Percentiles rank a stretch among this genome's conserved stretches.
phyloP scores from a whole-genome alignment of 2,329 filamentous ascomycete species.

The Scytalidium lignicola region DNA sequence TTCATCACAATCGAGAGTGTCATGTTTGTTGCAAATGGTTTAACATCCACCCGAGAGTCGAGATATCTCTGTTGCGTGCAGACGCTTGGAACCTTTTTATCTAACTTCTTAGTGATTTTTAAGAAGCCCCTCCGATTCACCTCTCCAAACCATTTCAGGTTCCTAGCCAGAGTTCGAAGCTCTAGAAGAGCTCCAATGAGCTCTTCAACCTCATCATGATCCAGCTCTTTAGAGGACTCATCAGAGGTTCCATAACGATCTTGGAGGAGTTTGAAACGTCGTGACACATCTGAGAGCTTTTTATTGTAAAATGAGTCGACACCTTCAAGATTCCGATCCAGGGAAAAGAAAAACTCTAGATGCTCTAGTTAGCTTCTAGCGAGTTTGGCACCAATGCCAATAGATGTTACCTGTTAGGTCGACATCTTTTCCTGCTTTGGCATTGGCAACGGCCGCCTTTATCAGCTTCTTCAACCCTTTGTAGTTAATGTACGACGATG shows the following conservation, averaged over 20 bases:
- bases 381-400: conserved; percentile 27
- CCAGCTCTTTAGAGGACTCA: conserved; percentile 66
- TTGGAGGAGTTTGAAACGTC: conserved; percentile 79
- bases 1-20: conserved; percentile 54
- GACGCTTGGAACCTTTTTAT: conserved; percentile 81
- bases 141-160: conserved; percentile 96
- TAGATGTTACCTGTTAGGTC: conserved; percentile 80
- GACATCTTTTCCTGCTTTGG: conserved; percentile 65
- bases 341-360: conserved; percentile 90
- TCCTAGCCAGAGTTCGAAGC: conserved; percentile 78
- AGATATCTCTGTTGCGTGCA: conserved; percentile 82
- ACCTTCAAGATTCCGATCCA: conserved; percentile 95
- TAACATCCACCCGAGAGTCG: conserved; percentile 82
- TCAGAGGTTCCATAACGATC: conserved; percentile 77
- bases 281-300: conserved; percentile 79
- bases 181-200: conserved; percentile 86
- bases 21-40: conserved; percentile 76
- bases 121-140: conserved; percentile 93
- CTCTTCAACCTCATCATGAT: conserved; percentile 86
- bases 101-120: conserved; percentile 98
- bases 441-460: conserved; percentile 64
- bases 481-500: conserved; percentile 80
- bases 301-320: conserved; percentile 97
- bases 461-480: conserved; percentile 93
- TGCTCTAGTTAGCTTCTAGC: conserved; percentile 32